A percentile compares a stretch with the other conserved stretches of the same genome.
phyloP scores from a whole-genome alignment of 495 filamentous ascomycete species.

The Geoglossum glabrum region DNA sequence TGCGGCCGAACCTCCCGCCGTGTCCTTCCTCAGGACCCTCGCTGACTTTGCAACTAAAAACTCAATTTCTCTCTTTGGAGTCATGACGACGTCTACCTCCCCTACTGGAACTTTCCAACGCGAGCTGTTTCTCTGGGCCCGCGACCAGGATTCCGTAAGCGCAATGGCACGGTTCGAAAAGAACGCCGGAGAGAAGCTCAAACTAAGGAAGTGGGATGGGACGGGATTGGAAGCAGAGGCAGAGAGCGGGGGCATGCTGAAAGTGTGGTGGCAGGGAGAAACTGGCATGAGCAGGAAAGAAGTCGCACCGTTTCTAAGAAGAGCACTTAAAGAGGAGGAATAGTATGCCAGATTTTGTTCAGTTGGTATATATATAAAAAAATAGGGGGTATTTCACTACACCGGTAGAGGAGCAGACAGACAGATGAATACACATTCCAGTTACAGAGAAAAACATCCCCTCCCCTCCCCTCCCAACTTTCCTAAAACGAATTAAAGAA shows the following conservation, averaged over 20 bases:
- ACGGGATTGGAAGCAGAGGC: not conserved
- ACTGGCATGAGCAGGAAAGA: not conserved
- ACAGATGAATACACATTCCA: too few species aligned
- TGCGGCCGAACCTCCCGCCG: not conserved
- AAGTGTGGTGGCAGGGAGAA: conserved; percentile 13
- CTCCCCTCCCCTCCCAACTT: too few species aligned
- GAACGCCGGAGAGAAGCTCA: not conserved
- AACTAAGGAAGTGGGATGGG: not conserved
- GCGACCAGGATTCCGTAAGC: conserved; percentile 21
- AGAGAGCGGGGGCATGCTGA: conserved; percentile 2
- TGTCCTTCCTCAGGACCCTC: not conserved
- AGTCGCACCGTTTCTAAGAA: not conserved
- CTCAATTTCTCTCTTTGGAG: conserved; percentile 38
- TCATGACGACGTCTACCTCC: conserved; percentile 53
- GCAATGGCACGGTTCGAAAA: not conserved
- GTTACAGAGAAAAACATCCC: too few species aligned
- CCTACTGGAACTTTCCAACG: conserved; percentile 32
- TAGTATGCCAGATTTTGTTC: too few species aligned
- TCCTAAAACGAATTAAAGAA: too few species aligned
- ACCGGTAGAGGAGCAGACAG: too few species aligned
- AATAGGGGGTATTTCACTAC: too few species aligned
- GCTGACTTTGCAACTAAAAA: not conserved
- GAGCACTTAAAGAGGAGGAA: not conserved
- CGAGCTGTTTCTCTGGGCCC: conserved; percentile 52
- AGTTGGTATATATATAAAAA: too few species aligned